Conservation (phyloP, 495 filamentous ascomycete species). For the Friedmanniomyces simplex region DNA sequence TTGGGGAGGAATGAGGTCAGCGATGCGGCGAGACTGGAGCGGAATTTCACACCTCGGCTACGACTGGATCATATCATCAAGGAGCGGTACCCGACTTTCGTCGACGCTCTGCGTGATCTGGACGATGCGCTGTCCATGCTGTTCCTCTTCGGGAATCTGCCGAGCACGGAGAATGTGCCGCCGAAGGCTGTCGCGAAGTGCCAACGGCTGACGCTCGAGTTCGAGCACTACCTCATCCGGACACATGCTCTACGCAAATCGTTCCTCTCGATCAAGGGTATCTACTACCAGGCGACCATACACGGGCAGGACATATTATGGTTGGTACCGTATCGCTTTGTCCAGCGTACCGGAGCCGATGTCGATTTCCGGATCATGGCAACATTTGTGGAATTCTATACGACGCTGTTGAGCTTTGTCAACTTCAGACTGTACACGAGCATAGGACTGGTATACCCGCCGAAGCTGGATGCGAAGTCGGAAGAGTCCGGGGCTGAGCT, state of each 20-base stretch:
- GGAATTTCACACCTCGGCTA: slow-evolving; percentile 72
- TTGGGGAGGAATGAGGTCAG: slow-evolving; percentile 82
- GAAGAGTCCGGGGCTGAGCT: slow-evolving; percentile 86
- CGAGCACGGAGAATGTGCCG: slow-evolving; percentile 73
- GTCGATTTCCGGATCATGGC: slow-evolving; percentile 98
- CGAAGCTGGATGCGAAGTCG: slow-evolving; percentile 77
- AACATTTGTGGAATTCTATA: slow-evolving; percentile 98
- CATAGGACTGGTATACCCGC: slow-evolving; percentile 83
- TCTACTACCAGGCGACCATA: slow-evolving; percentile 97
- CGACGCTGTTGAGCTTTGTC: slow-evolving; percentile 86
- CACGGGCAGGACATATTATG: slow-evolving; percentile 97
- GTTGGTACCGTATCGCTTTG: slow-evolving; percentile 95
- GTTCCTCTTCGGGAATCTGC: slow-evolving; percentile 95
- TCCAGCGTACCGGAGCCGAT: slow-evolving; percentile 82
- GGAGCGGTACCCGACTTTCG: slow-evolving; percentile 94
- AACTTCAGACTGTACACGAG: slow-evolving; percentile 90
- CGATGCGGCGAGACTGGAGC: slow-evolving; percentile 75
- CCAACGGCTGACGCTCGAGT: slow-evolving; percentile 83
- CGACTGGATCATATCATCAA: slow-evolving; percentile 93
- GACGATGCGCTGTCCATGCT: slow-evolving; percentile 96
- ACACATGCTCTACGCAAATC: slow-evolving; percentile 86
- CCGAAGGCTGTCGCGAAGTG: slow-evolving; percentile 88
- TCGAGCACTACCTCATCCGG: slow-evolving; percentile 91
- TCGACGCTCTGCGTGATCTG: slow-evolving; percentile 86
- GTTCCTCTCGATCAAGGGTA: slow-evolving; percentile 96